Conservation (phyloP, 352 stramenopile species). For the Thalassiosira allenii region DNA sequence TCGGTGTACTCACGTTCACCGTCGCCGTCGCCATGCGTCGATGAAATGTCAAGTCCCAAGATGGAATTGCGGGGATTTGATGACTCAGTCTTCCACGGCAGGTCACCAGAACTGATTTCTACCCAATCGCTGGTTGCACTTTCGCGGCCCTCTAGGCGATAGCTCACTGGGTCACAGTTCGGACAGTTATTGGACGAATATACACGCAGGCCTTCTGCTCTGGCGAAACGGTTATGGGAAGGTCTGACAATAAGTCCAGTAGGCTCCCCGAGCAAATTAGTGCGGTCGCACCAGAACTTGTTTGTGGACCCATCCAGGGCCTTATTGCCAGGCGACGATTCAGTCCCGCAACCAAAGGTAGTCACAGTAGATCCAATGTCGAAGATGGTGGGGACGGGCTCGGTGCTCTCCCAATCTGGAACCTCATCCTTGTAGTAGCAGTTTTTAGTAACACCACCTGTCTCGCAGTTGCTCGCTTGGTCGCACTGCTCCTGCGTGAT, state of each 20-base stretch:
- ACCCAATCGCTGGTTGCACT: too few relatives aligned
- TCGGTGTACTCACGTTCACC: too few relatives aligned
- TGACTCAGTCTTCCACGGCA: too few relatives aligned
- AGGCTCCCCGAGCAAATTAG: background rate
- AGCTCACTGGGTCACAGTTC: constrained; percentile 37
- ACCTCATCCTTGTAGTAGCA: constrained; percentile 48
- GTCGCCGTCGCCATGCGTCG: too few relatives aligned
- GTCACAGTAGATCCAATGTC: constrained; percentile 39
- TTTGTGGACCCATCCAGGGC: constrained; percentile 34
- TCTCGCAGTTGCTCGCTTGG: constrained; percentile 57
- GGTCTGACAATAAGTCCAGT: constrained; percentile 31
- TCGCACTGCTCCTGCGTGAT: constrained; percentile 52
- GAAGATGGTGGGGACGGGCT: constrained; percentile 27
- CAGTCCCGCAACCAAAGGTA: constrained; percentile 37
- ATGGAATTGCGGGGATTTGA: too few relatives aligned
- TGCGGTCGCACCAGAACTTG: constrained; percentile 25
- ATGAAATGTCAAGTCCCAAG: too few relatives aligned
- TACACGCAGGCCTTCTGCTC: constrained; percentile 41
- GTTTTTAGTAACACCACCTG: constrained; percentile 12
- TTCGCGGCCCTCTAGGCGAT: too few relatives aligned
- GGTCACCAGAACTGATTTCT: too few relatives aligned
- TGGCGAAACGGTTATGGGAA: constrained; percentile 32
- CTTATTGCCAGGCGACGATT: background rate
- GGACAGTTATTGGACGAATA: constrained; percentile 42
- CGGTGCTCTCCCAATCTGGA: constrained; percentile 38